A percentile compares a stretch with the other conserved stretches of the same genome.
phyloP scores from a whole-genome alignment of 1,139 yeast species.

The Trichomonascaceae sp. region DNA sequence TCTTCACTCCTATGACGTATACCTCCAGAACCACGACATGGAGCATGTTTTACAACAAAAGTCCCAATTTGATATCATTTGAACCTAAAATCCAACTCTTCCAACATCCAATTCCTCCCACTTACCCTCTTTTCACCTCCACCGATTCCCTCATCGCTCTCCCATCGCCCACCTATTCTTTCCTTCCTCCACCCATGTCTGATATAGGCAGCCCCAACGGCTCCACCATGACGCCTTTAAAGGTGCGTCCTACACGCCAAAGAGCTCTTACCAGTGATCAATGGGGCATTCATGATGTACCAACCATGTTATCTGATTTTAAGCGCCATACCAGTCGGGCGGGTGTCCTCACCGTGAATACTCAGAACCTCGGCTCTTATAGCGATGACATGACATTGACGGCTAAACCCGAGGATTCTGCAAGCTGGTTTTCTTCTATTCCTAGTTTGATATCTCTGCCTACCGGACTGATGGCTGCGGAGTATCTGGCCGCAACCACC shows the following conservation, averaged over 20 bases:
- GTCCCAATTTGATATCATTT: not conserved
- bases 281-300: slow-evolving; percentile 38
- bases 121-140: no score
- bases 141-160: not conserved
- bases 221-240: slow-evolving; percentile 9
- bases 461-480: slow-evolving; percentile 30
- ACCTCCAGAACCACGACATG: no score
- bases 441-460: slow-evolving; percentile 35
- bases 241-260: slow-evolving; percentile 19
- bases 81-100: no score
- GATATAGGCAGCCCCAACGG: not conserved
- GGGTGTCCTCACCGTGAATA: slow-evolving; percentile 12
- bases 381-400: slow-evolving; percentile 4
- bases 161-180: not conserved
- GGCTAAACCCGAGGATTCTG: slow-evolving; percentile 11
- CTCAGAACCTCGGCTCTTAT: slow-evolving; percentile 6
- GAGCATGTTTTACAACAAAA: not conserved
- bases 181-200: not conserved
- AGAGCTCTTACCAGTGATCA: slow-evolving; percentile 20
- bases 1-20: no score
- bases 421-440: slow-evolving; percentile 26
- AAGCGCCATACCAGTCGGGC: slow-evolving; percentile 31
- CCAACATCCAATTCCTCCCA: no score
- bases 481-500: slow-evolving; percentile 17
- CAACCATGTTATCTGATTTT: slow-evolving; percentile 34